Evolutionary conservation across 768 basidiomycete species (phyloP).

Genomic region (Lyophyllum atratum): DNA sequence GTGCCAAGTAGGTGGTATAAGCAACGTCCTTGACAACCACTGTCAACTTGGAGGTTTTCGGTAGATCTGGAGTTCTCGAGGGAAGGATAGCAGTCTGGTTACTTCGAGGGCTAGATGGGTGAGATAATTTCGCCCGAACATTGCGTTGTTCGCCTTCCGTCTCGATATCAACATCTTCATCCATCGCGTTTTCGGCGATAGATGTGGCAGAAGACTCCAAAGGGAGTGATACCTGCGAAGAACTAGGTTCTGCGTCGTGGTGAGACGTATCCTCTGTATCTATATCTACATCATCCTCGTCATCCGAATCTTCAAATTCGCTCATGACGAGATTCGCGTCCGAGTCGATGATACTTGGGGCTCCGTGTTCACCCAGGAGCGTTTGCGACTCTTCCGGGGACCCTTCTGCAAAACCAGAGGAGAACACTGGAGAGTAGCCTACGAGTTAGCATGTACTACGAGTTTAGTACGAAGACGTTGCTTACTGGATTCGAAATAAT

Average conservation of each 20-base stretch:
- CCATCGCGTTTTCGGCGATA: constrained; percentile 7
- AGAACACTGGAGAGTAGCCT: constrained; percentile 56
- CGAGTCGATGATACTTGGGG: constrained; percentile 21
- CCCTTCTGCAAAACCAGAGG: constrained; percentile 68
- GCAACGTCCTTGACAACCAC: constrained; percentile 54
- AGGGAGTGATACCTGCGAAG: constrained; percentile 7
- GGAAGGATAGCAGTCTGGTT: neutral
- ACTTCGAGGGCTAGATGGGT: constrained; percentile 24
- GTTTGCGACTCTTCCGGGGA: constrained; percentile 28
- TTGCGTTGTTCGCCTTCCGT: constrained; percentile 18
- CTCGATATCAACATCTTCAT: constrained; percentile 26
- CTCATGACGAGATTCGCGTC: constrained; percentile 38
- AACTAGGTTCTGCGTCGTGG: constrained; percentile 26
- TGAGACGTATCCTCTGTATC: constrained; percentile 13
- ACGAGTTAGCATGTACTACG: neutral
- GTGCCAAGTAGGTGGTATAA: constrained; percentile 44
- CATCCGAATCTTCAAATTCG: constrained; percentile 54
- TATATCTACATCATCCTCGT: constrained; percentile 35
- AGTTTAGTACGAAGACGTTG: neutral
- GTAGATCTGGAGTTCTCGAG: neutral
- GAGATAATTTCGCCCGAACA: constrained; percentile 22
- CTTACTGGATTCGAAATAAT: constrained; percentile 79
- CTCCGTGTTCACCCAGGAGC: constrained; percentile 21
- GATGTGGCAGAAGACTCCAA: constrained; percentile 7
- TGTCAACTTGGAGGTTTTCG: constrained; percentile 21